phyloP scores from a whole-genome alignment of 2,329 filamentous ascomycete species.

The Bertia moriformis region DNA sequence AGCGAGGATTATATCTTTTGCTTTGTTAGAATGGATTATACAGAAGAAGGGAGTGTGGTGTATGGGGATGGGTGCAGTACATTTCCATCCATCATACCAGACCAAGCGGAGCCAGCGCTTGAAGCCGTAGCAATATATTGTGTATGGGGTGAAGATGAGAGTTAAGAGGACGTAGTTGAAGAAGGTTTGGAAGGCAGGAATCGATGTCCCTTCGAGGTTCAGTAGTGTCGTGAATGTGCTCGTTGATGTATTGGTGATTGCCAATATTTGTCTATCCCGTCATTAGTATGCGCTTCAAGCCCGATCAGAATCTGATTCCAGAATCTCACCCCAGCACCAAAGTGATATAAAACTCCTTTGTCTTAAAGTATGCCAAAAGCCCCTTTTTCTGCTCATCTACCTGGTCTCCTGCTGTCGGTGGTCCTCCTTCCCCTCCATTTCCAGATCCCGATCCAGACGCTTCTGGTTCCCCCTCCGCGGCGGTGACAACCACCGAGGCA shows the following conservation, averaged over 20 bases:
- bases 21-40: too few relatives aligned
- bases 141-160: constrained; percentile 46
- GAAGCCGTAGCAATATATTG: constrained; percentile 52
- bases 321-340: constrained; percentile 33
- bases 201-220: constrained; percentile 33
- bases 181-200: constrained; percentile 54
- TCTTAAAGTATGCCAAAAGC: constrained; percentile 32
- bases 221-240: constrained; percentile 50
- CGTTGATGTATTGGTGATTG: constrained; percentile 48
- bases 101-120: constrained; percentile 39
- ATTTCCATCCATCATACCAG: constrained; percentile 47
- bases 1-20: constrained; percentile 39
- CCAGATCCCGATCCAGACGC: too few relatives aligned
- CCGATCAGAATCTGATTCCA: neutral
- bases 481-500: too few relatives aligned
- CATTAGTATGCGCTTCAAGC: constrained; percentile 1
- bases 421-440: too few relatives aligned
- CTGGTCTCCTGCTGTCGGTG: neutral
- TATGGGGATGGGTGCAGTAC: too few relatives aligned
- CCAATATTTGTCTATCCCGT: constrained; percentile 34
- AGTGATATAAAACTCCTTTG: constrained; percentile 50
- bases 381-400: constrained; percentile 1
- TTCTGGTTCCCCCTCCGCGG: too few relatives aligned
- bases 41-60: too few relatives aligned
- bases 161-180: constrained; percentile 54